Evolutionary conservation across 208 protist species (phyloP).

Genomic region (Leishmania turanica): DNA sequence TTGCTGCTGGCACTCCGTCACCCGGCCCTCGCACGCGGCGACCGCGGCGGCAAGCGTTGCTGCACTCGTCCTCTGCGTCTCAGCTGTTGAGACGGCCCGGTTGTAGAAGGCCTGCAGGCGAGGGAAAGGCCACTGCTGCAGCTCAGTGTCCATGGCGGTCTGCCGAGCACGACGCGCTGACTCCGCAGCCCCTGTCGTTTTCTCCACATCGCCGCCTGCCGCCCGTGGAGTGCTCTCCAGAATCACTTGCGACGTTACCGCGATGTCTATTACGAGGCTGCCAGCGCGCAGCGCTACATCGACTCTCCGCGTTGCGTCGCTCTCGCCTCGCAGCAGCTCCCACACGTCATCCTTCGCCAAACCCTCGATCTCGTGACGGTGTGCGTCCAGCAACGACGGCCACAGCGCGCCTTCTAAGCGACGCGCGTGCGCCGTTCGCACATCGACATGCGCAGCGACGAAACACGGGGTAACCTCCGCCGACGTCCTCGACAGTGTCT

Average conservation of each 20-base stretch:
- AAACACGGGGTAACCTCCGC: not conserved
- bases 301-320: conserved; percentile 2
- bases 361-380: conserved; percentile 8
- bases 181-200: not conserved
- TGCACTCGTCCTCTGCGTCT: not conserved
- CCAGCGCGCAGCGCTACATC: conserved; percentile 23
- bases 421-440: conserved; percentile 20
- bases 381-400: conserved; percentile 14
- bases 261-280: conserved; percentile 28
- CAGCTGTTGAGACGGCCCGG: not conserved
- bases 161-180: not conserved
- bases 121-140: conserved; percentile 24
- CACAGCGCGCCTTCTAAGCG: conserved; percentile 30
- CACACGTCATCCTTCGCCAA: conserved; percentile 30
- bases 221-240: not conserved
- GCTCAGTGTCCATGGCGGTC: not conserved
- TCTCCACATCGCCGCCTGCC: not conserved
- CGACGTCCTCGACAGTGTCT: not conserved
- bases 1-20: conserved; percentile 3
- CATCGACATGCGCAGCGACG: not conserved
- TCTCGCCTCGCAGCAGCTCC: conserved; percentile 8
- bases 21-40: not conserved
- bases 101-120: conserved; percentile 29
- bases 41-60: not conserved
- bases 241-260: conserved; percentile 1